Evolutionary conservation across 75 land plant species (phyloP).

Genomic region (Cupressus sempervirens): DNA sequence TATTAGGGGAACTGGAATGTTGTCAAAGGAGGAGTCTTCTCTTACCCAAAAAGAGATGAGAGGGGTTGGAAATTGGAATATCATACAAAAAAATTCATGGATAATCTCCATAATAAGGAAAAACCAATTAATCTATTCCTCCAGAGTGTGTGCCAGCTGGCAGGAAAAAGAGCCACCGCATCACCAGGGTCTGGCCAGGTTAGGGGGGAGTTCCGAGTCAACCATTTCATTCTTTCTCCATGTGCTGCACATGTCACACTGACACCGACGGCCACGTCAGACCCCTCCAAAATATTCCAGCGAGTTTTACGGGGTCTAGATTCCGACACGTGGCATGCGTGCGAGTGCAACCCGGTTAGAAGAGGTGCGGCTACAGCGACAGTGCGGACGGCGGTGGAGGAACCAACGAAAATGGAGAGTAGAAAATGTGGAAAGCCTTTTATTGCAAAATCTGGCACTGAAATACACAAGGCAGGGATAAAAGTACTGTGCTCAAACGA

Average conservation of each 20-base stretch:
- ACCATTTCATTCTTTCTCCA: background rate
- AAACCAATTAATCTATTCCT: no score
- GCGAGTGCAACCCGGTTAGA: background rate
- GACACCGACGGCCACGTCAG: background rate
- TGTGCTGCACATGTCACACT: conserved; percentile 3
- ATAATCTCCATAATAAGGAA: no score
- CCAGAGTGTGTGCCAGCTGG: no score
- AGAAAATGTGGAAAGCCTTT: background rate
- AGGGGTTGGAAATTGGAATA: no score
- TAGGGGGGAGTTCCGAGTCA: no score
- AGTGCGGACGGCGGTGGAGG: background rate
- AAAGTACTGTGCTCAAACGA: background rate
- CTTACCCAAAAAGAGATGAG: no score
- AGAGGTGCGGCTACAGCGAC: background rate
- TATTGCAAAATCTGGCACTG: conserved; percentile 4
- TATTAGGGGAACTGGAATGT: no score
- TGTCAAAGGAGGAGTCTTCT: no score
- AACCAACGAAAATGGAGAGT: background rate
- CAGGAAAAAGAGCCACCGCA: no score
- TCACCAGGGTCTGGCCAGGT: no score
- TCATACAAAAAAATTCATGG: no score
- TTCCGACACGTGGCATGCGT: background rate
- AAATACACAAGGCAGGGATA: background rate
- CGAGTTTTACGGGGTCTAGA: background rate
- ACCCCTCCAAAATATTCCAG: background rate